These are phyloP conservation scores for Thraustochytrium striatum DNA, from an alignment of 352 stramenopile species.

Conservation along the genomic window DNA sequence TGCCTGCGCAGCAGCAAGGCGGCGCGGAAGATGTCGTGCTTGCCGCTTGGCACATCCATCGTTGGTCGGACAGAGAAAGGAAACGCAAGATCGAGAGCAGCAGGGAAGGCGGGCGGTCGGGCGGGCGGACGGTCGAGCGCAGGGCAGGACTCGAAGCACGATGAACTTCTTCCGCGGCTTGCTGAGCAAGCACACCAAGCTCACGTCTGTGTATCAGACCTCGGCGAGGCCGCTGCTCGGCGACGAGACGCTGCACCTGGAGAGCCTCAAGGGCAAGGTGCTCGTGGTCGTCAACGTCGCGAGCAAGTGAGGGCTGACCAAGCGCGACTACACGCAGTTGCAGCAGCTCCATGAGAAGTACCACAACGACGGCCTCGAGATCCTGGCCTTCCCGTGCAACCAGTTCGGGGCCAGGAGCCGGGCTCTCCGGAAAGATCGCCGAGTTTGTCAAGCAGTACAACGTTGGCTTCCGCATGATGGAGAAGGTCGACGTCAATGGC, in stretches of 20 bases:
- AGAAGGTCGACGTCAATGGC: slow-evolving; percentile 69
- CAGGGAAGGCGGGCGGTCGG: too few species aligned
- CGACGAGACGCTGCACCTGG: slow-evolving; percentile 8
- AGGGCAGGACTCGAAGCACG: neutral
- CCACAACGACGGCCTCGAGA: slow-evolving; percentile 54
- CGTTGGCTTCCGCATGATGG: slow-evolving; percentile 62
- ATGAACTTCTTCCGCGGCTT: neutral
- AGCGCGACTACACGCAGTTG: slow-evolving; percentile 60
- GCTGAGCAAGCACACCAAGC: neutral
- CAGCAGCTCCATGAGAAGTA: slow-evolving; percentile 59
- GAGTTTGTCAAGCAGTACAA: slow-evolving; percentile 60
- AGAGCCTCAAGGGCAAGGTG: slow-evolving; percentile 49
- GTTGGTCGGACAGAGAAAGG: too few species aligned
- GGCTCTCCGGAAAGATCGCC: slow-evolving; percentile 59
- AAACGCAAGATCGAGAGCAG: too few species aligned
- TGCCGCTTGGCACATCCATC: too few species aligned
- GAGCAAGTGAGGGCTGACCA: slow-evolving; percentile 60
- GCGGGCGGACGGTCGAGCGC: neutral
- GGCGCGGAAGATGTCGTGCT: too few species aligned
- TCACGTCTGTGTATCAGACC: slow-evolving; percentile 25
- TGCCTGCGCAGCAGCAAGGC: too few species aligned
- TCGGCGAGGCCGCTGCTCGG: slow-evolving; percentile 25
- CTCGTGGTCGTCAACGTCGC: slow-evolving; percentile 59
- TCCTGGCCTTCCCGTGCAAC: slow-evolving; percentile 61
- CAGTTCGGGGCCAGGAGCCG: slow-evolving; percentile 60